Base-by-base conservation (phyloP, 225 moss, liverwort and hornwort genomes). In the Takakia lepidozioides region DNA sequence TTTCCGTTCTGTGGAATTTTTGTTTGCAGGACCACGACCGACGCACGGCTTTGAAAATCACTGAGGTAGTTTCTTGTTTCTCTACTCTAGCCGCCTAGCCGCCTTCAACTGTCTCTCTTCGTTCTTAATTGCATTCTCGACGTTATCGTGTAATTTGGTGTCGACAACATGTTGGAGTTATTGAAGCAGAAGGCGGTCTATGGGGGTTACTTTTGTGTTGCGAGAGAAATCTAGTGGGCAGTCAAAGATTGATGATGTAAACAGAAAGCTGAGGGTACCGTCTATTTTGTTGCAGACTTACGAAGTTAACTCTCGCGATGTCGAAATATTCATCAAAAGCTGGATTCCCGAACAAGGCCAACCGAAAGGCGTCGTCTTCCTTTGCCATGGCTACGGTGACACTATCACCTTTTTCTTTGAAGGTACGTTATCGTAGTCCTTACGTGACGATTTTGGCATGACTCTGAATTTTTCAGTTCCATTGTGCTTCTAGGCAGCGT, bases 331-430 rank as follows among this genome's bases (percentile, higher is more conserved):
- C 19, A 61, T 84, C 38, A 95, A 95, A 70, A 72, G 79, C 24
- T 95, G 89, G 93, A 61, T 80, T 36, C 86, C 84, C 7, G 56
- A 59, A 38, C 49, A 48, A 10, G 49, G 51, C 10, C 56, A 43
- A 25, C 72, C 74, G 8, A 77, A 72, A 44, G 93, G 78, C 7
- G 70, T 76, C 10, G 32, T 95, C 29, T 95, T 86, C 40, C 70
- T 78, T 34, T 95, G 89, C 63, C 93, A 95, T 54, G 93, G 93
- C 14, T 95, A 86, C 15, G 93, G 89, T 25, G 93, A 95, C 34
- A 64, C 89, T 1, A 62, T 86, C 57, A 82, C 76, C n/a, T 95
- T 67, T 17, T 95, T 71, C 57, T 63, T 62, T 37, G 86, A 95
- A 84, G 84, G 92, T 92, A 23, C 68, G 70, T 36, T n/a, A 8